phyloP scores from a whole-genome alignment of 257 asterid species.

The Jasminum sambac region DNA sequence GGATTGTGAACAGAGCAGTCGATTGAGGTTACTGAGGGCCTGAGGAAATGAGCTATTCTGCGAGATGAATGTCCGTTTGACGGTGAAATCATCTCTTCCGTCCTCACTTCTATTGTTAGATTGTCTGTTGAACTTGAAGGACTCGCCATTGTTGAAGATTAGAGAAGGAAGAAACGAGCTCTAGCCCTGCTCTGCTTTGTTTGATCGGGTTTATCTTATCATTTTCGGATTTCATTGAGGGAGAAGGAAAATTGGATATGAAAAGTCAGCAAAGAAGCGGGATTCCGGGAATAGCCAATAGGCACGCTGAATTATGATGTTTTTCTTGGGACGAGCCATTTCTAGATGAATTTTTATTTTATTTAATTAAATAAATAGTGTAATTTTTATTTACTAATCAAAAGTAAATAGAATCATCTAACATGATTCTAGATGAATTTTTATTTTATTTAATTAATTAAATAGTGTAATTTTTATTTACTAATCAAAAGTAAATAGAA shows the following conservation, averaged over 20 bases:
- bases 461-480: too few species aligned
- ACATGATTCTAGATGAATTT: too few species aligned
- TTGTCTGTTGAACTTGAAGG: constrained; percentile 1
- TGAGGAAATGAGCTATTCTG: not conserved
- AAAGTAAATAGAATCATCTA: too few species aligned
- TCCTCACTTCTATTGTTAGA: not conserved
- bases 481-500: too few species aligned
- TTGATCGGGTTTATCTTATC: too few species aligned
- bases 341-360: too few species aligned
- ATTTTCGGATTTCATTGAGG: not conserved
- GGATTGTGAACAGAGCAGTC: not conserved
- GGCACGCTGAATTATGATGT: not conserved
- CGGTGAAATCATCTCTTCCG: constrained; percentile 1
- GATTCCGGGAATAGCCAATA: too few species aligned
- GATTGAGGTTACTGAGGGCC: not conserved
- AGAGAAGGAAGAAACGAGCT: not conserved
- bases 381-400: too few species aligned
- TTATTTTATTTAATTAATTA: too few species aligned
- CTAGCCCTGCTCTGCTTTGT: not conserved
- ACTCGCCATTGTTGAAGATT: not conserved
- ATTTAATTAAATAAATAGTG: too few species aligned
- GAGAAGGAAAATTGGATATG: not conserved
- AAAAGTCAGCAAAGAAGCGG: too few species aligned
- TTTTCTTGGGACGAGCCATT: too few species aligned
- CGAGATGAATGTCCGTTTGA: not conserved